phyloP scores from a whole-genome alignment of 305 asterid species.

The Caryopteris hybrid region DNA sequence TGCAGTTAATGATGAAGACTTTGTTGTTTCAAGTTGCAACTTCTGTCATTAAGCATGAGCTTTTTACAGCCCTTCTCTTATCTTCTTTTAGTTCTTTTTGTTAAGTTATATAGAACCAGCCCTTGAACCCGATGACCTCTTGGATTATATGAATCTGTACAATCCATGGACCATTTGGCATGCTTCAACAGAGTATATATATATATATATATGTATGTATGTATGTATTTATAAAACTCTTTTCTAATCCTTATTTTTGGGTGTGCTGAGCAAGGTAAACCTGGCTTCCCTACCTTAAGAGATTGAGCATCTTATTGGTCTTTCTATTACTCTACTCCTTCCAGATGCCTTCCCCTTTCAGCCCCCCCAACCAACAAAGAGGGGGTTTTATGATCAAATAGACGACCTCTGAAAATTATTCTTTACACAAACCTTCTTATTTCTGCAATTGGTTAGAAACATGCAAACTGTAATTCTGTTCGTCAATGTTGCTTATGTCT shows the following conservation, averaged over 20 bases:
- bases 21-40: not conserved
- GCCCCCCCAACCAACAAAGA: no score
- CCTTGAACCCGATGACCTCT: not conserved
- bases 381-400: not conserved
- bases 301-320: not conserved
- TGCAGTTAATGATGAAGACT: conserved; percentile 11
- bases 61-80: not conserved
- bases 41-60: not conserved
- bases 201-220: no score
- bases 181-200: not conserved
- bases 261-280: not conserved
- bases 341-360: not conserved
- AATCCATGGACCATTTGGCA: not conserved
- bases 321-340: not conserved
- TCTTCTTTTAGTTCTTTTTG: not conserved
- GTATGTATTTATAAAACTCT: no score
- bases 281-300: not conserved
- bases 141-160: conserved; percentile 1
- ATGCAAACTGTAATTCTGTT: not conserved
- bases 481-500: conserved; percentile 25
- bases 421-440: not conserved
- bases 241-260: no score
- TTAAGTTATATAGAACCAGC: not conserved
- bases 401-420: not conserved
- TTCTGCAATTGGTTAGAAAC: conserved; percentile 6